Evolutionary conservation across 441 rosid genomes (phyloP), one percentile per base, ranked within the genome.

Genomic region (Pelargonium myrrhifolium): DNA sequence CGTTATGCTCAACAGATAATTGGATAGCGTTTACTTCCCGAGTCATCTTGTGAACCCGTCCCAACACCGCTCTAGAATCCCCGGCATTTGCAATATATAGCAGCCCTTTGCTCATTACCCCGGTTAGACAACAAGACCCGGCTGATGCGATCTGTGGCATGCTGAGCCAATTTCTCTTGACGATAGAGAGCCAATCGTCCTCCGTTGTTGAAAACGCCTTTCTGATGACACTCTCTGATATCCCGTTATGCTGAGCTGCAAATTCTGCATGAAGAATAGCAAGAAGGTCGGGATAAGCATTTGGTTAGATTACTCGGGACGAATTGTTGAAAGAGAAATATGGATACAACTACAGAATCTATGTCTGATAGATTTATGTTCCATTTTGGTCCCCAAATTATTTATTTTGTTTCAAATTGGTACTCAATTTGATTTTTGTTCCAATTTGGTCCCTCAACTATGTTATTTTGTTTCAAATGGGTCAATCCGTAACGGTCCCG

Each of bases 161-260:
- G 70, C 68, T 70, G 10, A 72, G 88, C 87, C 96, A 94, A 42
- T 88, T 94, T 67, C 68, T 81, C 20, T 90, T 74, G 9, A 94
- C 99, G 17, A 88, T 68, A 31, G 98, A 85, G 43, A 85, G 67
- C 75, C 92, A 94, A 1, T 94, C 94, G 65, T 94, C 99, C 72
- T 94, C 99, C 0, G 99, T 92, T 6, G 97, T 97, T 78, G 86
- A 90, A 79, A 72, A 94, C 26, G 99, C 93, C 77, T 92, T 88
- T 64, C 72, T 73, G 37, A 94, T 85, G 35, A 89, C 96, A 22
- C 89, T 94, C 45, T 65, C 84, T 0, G 98, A 86, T 85, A 94
- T 86, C 40, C 86, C 76, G 66, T 87, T 90, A 65, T 89, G 88
- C 84, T 94, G 98, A 0, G 84, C 70, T 53, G 89, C 77, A 76